phyloP scores from a whole-genome alignment of 805 yeast genomes.

The Candida coquimbonensis region DNA sequence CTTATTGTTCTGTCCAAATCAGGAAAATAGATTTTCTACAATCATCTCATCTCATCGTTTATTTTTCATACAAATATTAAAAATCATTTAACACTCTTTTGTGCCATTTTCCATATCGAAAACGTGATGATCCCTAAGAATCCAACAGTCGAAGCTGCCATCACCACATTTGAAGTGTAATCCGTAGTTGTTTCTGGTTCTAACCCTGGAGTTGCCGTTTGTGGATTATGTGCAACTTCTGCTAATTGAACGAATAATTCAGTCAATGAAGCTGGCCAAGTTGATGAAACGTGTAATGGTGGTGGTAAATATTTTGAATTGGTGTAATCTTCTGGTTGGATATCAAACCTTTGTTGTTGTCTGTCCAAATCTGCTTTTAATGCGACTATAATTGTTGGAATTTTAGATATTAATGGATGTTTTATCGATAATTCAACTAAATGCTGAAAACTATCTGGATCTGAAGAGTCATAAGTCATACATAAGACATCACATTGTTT shows the following conservation, averaged over 20 bases:
- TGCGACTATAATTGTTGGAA: constrained; percentile 87
- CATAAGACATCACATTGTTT: constrained; percentile 90
- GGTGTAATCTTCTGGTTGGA: constrained; percentile 85
- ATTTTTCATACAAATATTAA: too few species aligned
- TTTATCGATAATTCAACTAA: constrained; percentile 60
- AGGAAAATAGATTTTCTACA: too few species aligned
- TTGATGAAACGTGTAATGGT: constrained; percentile 85
- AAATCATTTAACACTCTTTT: constrained; percentile 3
- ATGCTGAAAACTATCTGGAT: constrained; percentile 89
- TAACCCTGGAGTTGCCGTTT: constrained; percentile 67
- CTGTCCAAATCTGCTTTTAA: constrained; percentile 92
- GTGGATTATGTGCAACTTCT: constrained; percentile 80
- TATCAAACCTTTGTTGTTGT: constrained; percentile 82
- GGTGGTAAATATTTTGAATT: constrained; percentile 58
- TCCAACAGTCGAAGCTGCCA: constrained; percentile 66
- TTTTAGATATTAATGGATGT: constrained; percentile 49
- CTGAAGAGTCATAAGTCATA: constrained; percentile 87
- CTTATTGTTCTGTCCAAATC: too few species aligned
- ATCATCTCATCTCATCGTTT: too few species aligned
- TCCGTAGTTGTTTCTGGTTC: constrained; percentile 55
- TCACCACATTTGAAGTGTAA: constrained; percentile 41
- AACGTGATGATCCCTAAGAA: constrained; percentile 56
- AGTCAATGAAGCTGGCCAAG: constrained; percentile 81
- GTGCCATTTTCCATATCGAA: constrained; percentile 49
- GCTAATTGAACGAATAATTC: constrained; percentile 84